Evolutionary conservation across 192 early-diverging fungal genomes (phyloP).

Genomic region (Geosiphon pyriformis): DNA sequence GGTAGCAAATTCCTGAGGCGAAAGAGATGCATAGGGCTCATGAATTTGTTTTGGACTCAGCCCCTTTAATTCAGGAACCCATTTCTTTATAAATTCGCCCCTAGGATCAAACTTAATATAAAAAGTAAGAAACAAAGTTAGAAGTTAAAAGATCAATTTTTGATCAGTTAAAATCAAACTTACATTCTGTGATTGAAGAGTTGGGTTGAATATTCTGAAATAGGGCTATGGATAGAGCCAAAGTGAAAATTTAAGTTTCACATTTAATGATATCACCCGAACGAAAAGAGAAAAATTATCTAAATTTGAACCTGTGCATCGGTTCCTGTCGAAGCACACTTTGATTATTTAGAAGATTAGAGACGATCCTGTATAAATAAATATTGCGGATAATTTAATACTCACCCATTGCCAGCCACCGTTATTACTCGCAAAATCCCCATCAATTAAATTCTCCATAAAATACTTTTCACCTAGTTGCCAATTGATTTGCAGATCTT

Average conservation of each 20-base stretch:
- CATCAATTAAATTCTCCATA: slow-evolving; percentile 58
- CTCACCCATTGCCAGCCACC: slow-evolving; percentile 64
- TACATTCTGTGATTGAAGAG: slow-evolving; percentile 27
- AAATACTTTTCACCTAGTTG: slow-evolving; percentile 64
- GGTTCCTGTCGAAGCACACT: slow-evolving; percentile 58
- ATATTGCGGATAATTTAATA: not conserved
- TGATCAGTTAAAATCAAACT: not conserved
- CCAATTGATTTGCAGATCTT: slow-evolving; percentile 58
- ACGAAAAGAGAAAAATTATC: not conserved
- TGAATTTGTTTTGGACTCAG: slow-evolving; percentile 46
- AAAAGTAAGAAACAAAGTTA: not conserved
- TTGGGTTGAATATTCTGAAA: slow-evolving; percentile 62
- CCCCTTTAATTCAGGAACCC: slow-evolving; percentile 53
- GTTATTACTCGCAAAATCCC: slow-evolving; percentile 66
- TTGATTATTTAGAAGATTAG: slow-evolving; percentile 4
- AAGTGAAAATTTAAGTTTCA: not conserved
- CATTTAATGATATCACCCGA: not conserved
- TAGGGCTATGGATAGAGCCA: slow-evolving; percentile 38
- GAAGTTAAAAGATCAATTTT: not conserved
- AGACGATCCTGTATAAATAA: slow-evolving; percentile 7
- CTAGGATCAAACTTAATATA: slow-evolving; percentile 44
- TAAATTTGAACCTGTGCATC: slow-evolving; percentile 42
- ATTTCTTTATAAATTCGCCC: slow-evolving; percentile 53
- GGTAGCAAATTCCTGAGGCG: slow-evolving; percentile 36
- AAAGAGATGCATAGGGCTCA: slow-evolving; percentile 43